Percentiles rank a stretch among this genome's conserved stretches.
Evolutionary conservation across 768 basidiomycete species (phyloP).

Genomic region (Pleurotus salmoneostramineus): DNA sequence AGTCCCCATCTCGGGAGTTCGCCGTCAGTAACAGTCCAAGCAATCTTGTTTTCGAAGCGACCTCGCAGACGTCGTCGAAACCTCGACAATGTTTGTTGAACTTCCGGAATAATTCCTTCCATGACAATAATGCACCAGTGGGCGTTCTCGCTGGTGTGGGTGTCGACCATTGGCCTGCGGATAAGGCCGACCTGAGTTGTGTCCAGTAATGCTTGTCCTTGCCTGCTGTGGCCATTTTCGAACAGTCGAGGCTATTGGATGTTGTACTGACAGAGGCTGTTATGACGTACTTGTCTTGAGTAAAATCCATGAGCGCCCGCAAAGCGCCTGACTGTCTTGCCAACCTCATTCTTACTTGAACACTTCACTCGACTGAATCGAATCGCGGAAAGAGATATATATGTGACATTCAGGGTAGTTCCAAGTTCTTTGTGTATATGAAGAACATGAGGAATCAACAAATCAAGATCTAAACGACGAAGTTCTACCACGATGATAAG

Average conservation of each 20-base stretch:
- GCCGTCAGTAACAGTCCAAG: conserved; percentile 54
- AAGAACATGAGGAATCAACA: too few relatives aligned
- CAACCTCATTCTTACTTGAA: too few relatives aligned
- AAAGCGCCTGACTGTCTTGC: too few relatives aligned
- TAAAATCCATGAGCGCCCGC: too few relatives aligned
- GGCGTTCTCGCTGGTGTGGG: conserved; percentile 55
- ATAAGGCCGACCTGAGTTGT: conserved; percentile 67
- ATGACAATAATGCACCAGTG: conserved; percentile 51
- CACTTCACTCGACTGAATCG: too few relatives aligned
- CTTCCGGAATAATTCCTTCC: conserved; percentile 80
- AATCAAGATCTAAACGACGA: too few relatives aligned
- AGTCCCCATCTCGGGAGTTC: conserved; percentile 49
- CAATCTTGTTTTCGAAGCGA: conserved; percentile 65
- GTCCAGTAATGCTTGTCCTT: conserved; percentile 80
- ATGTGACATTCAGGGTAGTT: too few relatives aligned
- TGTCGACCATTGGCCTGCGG: conserved; percentile 72
- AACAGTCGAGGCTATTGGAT: not conserved
- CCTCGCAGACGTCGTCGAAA: conserved; percentile 54
- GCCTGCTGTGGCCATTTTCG: conserved; percentile 10
- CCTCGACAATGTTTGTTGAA: conserved; percentile 81
- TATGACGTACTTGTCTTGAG: too few relatives aligned
- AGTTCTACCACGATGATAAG: too few relatives aligned
- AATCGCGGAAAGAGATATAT: too few relatives aligned
- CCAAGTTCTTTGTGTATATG: too few relatives aligned
- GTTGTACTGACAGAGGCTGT: too few relatives aligned